phyloP scores from a whole-genome alignment of 148 eudicot genomes.

The Dysphania ambrosioides region DNA sequence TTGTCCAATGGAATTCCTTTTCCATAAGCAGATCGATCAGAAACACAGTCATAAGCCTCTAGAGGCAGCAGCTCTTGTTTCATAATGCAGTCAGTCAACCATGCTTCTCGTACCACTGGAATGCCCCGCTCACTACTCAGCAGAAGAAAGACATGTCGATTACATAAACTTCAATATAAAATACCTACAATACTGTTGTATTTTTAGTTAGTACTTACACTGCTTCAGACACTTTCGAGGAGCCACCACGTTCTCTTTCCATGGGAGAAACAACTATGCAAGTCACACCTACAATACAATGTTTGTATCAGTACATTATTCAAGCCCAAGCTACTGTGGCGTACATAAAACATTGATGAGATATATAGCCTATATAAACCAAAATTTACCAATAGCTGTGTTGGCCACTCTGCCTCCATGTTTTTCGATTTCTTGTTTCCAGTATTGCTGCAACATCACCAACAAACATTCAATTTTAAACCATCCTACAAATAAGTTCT shows the following conservation, averaged over 20 bases:
- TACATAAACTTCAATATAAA: neutral
- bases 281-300: slow-evolving; percentile 45
- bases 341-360: neutral
- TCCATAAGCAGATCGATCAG: slow-evolving; percentile 53
- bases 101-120: slow-evolving; percentile 69
- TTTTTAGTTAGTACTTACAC: slow-evolving; percentile 39
- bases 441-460: slow-evolving; percentile 46
- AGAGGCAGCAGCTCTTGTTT: slow-evolving; percentile 56
- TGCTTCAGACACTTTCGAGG: slow-evolving; percentile 74
- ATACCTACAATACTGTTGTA: too few species aligned
- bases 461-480: neutral
- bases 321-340: neutral
- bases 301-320: neutral
- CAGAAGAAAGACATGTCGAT: neutral
- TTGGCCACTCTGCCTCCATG: slow-evolving; percentile 78
- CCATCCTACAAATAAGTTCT: neutral
- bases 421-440: slow-evolving; percentile 67
- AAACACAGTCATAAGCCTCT: slow-evolving; percentile 61
- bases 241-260: slow-evolving; percentile 78
- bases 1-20: slow-evolving; percentile 66
- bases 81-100: slow-evolving; percentile 72
- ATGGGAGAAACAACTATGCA: slow-evolving; percentile 63
- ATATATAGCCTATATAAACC: neutral
- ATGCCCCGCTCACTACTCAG: slow-evolving; percentile 52
- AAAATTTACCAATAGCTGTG: slow-evolving; percentile 48